phyloP scores from a whole-genome alignment of 208 protist genomes.

The Spironucleus salmonicida region DNA sequence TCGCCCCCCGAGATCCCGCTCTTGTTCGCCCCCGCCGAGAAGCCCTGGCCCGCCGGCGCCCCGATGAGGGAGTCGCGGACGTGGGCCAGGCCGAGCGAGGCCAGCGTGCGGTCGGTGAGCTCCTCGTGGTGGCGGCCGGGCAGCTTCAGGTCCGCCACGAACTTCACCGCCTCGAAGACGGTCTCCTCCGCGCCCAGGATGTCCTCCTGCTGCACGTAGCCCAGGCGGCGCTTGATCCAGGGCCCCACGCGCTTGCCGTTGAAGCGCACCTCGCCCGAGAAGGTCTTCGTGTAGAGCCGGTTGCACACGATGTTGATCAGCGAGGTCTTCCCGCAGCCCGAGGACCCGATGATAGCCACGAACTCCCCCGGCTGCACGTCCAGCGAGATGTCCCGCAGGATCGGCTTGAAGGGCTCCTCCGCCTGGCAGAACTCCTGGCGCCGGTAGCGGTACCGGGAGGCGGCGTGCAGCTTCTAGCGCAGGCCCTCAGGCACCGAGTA shows the following conservation, averaged over 20 bases:
- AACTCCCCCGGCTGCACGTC: slow-evolving; percentile 7
- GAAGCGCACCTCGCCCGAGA: not conserved
- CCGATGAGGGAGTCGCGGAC: slow-evolving; percentile 34
- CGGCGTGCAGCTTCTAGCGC: too few relatives aligned
- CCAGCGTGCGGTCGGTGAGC: slow-evolving; percentile 21
- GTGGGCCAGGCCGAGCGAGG: slow-evolving; percentile 40
- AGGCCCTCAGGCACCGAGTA: too few relatives aligned
- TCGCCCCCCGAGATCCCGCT: slow-evolving; percentile 54
- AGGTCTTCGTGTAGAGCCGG: not conserved
- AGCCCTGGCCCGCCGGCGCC: slow-evolving; percentile 34
- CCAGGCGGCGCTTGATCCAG: slow-evolving; percentile 6
- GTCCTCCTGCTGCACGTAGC: slow-evolving; percentile 44
- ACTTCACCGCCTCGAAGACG: slow-evolving; percentile 45
- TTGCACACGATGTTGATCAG: slow-evolving; percentile 23
- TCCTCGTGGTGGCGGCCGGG: slow-evolving; percentile 18
- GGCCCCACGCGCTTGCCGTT: not conserved
- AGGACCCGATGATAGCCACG: slow-evolving; percentile 26
- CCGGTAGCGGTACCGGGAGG: too few relatives aligned
- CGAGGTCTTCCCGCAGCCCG: slow-evolving; percentile 20
- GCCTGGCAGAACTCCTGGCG: too few relatives aligned
- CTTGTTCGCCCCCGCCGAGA: slow-evolving; percentile 27
- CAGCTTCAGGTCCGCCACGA: slow-evolving; percentile 36
- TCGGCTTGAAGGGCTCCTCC: slow-evolving; percentile 3
- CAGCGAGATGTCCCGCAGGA: slow-evolving; percentile 2
- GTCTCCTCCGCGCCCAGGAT: slow-evolving; percentile 41